Percentiles rank a stretch among this genome's conserved stretches.
Conservation (phyloP, 768 basidiomycete genomes). For the Agaricus subrufescens region DNA sequence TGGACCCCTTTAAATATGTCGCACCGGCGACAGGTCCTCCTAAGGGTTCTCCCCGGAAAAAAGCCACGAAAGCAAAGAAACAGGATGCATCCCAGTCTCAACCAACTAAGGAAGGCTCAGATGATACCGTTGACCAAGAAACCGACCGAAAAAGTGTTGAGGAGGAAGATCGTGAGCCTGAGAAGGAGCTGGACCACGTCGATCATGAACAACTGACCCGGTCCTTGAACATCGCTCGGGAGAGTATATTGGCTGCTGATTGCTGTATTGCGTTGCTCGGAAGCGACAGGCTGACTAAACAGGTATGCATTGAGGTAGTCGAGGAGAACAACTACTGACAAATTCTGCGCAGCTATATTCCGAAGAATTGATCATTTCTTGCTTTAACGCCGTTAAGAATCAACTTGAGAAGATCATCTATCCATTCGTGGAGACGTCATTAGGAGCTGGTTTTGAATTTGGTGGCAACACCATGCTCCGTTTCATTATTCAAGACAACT, state of each 20-base stretch:
- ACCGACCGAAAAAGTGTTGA: conserved; percentile 20
- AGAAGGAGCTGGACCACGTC: conserved; percentile 13
- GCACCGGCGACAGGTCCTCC: conserved; percentile 18
- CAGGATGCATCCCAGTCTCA: conserved; percentile 37
- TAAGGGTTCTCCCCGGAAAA: conserved; percentile 43
- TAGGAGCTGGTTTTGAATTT: conserved; percentile 31
- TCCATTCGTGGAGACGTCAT: conserved; percentile 76
- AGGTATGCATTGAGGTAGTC: conserved; percentile 43
- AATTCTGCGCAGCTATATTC: conserved; percentile 70
- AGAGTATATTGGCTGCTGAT: conserved; percentile 80
- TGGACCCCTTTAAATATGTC: conserved; percentile 59
- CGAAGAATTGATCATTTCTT: conserved; percentile 83
- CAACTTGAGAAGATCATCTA: conserved; percentile 77
- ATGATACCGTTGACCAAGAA: conserved; percentile 18
- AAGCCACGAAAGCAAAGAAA: conserved; percentile 39
- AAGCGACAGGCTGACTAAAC: conserved; percentile 78
- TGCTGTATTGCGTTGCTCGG: conserved; percentile 75
- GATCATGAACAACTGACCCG: conserved; percentile 45
- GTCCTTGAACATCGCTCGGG: conserved; percentile 56
- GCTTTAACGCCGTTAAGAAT: conserved; percentile 74
- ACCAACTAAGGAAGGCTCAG: conserved; percentile 34
- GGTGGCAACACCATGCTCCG: conserved; percentile 45
- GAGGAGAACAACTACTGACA: not conserved
- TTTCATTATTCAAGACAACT: conserved; percentile 49
- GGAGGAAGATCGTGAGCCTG: conserved; percentile 12